Evolutionary conservation across 2,329 filamentous ascomycete species (phyloP).

Genomic region (Calonectria pseudoreteaudii): DNA sequence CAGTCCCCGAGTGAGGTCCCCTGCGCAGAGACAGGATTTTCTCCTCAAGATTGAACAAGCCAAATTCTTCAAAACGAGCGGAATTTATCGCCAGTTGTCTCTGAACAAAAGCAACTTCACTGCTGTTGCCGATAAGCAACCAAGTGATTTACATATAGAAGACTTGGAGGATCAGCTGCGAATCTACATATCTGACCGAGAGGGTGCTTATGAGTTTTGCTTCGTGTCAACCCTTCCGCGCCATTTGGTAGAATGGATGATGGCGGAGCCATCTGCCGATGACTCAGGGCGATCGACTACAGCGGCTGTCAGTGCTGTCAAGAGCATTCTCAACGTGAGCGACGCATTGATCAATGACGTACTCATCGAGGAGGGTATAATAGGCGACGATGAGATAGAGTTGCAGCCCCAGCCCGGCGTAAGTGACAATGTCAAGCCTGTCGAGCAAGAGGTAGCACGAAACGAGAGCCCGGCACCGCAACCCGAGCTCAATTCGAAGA

Average conservation of each 20-base stretch:
- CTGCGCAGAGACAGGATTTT: background rate
- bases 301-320: background rate
- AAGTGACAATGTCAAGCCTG: background rate
- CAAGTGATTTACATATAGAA: background rate
- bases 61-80: background rate
- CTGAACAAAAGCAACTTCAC: background rate
- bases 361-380: background rate
- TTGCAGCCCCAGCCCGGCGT: background rate
- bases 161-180: background rate
- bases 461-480: background rate
- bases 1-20: background rate
- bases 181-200: background rate
- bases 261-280: background rate
- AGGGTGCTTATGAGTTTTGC: slow-evolving; percentile 4
- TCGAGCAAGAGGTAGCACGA: background rate
- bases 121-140: background rate
- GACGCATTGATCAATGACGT: background rate
- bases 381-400: background rate
- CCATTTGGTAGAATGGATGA: background rate
- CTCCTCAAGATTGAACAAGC: background rate
- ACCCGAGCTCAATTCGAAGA: background rate
- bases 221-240: background rate
- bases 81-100: background rate
- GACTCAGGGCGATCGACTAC: background rate
- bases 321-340: background rate